A percentile compares a stretch with the other conserved stretches of the same genome.
phyloP scores from a whole-genome alignment of 129 eudicot species.

The Flaveria bidentis region DNA sequence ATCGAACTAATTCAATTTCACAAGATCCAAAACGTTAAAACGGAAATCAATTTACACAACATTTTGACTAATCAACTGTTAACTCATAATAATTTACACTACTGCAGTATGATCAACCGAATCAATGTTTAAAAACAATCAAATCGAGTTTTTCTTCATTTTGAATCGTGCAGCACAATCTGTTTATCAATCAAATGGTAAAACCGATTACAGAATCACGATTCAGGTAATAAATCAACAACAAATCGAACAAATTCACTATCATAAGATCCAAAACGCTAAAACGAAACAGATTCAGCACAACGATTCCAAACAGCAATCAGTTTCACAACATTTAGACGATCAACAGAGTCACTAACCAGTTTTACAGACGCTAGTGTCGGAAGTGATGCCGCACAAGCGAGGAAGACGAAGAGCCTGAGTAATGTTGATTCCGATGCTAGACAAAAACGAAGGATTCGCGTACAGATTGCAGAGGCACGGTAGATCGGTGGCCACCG shows the following conservation, averaged over 20 bases:
- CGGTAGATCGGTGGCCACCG: conserved; percentile 43
- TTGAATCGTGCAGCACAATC: too few relatives aligned
- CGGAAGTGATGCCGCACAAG: conserved; percentile 42
- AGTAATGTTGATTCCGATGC: conserved; percentile 37
- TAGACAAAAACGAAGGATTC: conserved; percentile 36
- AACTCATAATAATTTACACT: neutral
- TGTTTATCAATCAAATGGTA: neutral
- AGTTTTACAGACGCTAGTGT: conserved; percentile 34
- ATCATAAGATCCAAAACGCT: neutral
- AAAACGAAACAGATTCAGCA: neutral
- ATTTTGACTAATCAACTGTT: too few relatives aligned
- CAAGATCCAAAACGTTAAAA: neutral
- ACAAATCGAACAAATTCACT: neutral
- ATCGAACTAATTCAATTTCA: neutral
- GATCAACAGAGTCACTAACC: conserved; percentile 20
- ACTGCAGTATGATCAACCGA: conserved; percentile 4
- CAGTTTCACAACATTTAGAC: too few relatives aligned
- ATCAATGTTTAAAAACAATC: too few relatives aligned
- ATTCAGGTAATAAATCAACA: neutral
- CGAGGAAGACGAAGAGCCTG: conserved; percentile 50
- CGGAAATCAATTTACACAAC: neutral
- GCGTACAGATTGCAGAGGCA: conserved; percentile 52
- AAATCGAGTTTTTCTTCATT: too few relatives aligned
- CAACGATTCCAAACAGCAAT: too few relatives aligned
- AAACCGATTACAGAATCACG: neutral